Conservation (phyloP, 169 alveolate genomes). For the Plasmodium gaboni region DNA sequence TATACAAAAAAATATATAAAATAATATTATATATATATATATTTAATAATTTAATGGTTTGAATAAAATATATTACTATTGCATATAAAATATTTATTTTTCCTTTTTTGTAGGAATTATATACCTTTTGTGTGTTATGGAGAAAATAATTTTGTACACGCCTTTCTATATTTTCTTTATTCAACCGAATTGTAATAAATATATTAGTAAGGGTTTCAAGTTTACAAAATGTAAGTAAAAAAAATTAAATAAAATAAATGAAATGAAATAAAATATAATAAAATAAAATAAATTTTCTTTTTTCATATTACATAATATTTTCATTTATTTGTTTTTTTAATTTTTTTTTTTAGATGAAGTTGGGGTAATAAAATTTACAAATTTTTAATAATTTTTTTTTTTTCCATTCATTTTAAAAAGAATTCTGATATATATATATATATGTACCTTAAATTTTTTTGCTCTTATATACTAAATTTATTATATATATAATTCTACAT, state of each 20-base stretch:
- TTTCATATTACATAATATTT: not conserved
- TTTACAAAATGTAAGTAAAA: slow-evolving; percentile 22
- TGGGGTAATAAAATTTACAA: slow-evolving; percentile 8
- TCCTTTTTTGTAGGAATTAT: slow-evolving; percentile 21
- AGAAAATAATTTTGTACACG: slow-evolving; percentile 28
- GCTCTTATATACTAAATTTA: no score
- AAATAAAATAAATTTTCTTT: not conserved
- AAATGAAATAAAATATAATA: not conserved
- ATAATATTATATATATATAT: not conserved
- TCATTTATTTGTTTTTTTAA: not conserved
- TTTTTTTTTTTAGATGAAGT: slow-evolving; percentile 12
- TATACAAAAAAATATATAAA: not conserved
- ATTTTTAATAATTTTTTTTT: not conserved
- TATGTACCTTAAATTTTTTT: no score
- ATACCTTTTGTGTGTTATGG: slow-evolving; percentile 13
- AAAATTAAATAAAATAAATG: not conserved
- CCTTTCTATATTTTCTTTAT: slow-evolving; percentile 56
- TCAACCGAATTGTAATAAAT: slow-evolving; percentile 8
- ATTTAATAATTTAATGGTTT: not conserved
- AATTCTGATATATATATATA: not conserved
- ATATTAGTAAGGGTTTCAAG: slow-evolving; percentile 62
- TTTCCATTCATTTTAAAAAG: not conserved
- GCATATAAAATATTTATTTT: not conserved
- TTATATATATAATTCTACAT: no score
- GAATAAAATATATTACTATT: no score